Evolutionary conservation across 345 rosid genomes (phyloP).

Genomic region (Brassica napus): Da-Ae NC_063447.1:35937501-35938000

Average conservation of each 20-base stretch:
- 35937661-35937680: slow-evolving; percentile 13
- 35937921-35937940: background rate
- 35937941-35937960: background rate
- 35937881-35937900: background rate
- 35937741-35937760: slow-evolving; percentile 7
- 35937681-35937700: slow-evolving; percentile 8
- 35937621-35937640: slow-evolving; percentile 7
- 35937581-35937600: background rate
- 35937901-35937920: background rate
- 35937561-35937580: slow-evolving; percentile 7
- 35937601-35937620: slow-evolving; percentile 18
- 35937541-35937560: background rate
- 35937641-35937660: slow-evolving; percentile 7
- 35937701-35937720: background rate
- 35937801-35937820: background rate
- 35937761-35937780: slow-evolving; percentile 2
- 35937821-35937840: background rate
- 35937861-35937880: background rate
- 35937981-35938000: too few relatives aligned
- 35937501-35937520: background rate
- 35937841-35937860: background rate
- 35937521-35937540: slow-evolving; percentile 28
- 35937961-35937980: too few relatives aligned
- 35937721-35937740: slow-evolving; percentile 25
- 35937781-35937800: background rate